Percentiles rank a stretch among this genome's conserved stretches.
Evolutionary conservation across 768 basidiomycete genomes (phyloP).

Genomic region (Kwoniella pini): DNA sequence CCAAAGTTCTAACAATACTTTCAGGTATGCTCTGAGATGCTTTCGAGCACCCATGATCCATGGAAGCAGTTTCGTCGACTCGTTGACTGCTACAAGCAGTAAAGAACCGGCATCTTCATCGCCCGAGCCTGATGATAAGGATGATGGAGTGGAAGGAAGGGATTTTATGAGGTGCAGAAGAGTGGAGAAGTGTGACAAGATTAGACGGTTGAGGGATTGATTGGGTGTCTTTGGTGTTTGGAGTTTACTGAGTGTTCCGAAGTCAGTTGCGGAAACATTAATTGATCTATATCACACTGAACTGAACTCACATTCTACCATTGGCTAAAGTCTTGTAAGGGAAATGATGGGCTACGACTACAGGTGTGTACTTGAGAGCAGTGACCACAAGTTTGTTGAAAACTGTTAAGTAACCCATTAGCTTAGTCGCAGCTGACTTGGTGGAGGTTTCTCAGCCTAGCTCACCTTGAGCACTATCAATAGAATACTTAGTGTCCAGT

Average conservation of each 20-base stretch:
- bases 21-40: conserved; percentile 80
- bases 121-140: conserved; percentile 20
- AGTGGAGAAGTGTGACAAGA: conserved; percentile 87
- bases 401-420: conserved; percentile 59
- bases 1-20: conserved; percentile 84
- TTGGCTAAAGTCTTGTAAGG: conserved; percentile 79
- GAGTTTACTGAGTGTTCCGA: conserved; percentile 63
- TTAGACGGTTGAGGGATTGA: conserved; percentile 79
- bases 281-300: neutral
- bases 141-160: conserved; percentile 63
- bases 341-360: conserved; percentile 80
- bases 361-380: conserved; percentile 82
- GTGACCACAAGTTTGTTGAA: conserved; percentile 91
- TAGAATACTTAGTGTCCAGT: conserved; percentile 72
- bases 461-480: conserved; percentile 76
- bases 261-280: neutral
- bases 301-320: conserved; percentile 75
- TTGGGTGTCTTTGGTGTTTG: conserved; percentile 78
- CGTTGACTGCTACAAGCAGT: conserved; percentile 67
- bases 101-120: conserved; percentile 46
- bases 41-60: conserved; percentile 83
- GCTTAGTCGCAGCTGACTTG: conserved; percentile 3
- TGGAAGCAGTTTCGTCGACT: conserved; percentile 85
- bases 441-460: neutral
- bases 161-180: conserved; percentile 75